These are phyloP conservation scores for Phlyctochytrium arcticum DNA, from an alignment of 192 early-diverging fungal genomes.

Conservation along the genomic window DNA sequence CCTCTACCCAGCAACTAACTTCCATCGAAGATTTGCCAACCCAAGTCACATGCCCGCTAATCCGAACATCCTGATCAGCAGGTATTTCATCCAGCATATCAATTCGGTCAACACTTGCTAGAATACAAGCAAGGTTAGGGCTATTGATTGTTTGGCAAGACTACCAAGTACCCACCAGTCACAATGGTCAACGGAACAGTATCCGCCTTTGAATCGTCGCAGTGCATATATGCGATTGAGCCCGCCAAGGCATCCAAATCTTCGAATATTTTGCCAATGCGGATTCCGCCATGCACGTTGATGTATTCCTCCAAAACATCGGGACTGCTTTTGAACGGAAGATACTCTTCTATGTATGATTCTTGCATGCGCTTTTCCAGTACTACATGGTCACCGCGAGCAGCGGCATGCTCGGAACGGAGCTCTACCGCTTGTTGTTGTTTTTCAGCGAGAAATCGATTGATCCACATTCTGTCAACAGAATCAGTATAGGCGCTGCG, in stretches of 20 bases:
- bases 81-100: conserved; percentile 65
- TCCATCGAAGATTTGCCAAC: conserved; percentile 89
- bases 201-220: conserved; percentile 47
- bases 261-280: conserved; percentile 80
- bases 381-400: neutral
- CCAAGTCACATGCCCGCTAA: conserved; percentile 77
- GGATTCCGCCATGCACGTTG: conserved; percentile 67
- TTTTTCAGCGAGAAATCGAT: conserved; percentile 25
- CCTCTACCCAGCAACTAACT: conserved; percentile 41
- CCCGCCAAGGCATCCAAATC: conserved; percentile 80
- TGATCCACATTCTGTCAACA: conserved; percentile 25
- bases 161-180: conserved; percentile 39
- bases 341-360: conserved; percentile 64
- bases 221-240: conserved; percentile 74
- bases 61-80: conserved; percentile 64
- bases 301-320: conserved; percentile 76
- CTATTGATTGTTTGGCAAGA: no score
- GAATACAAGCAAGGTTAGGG: no score
- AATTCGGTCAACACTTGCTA: conserved; percentile 80
- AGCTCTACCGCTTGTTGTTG: conserved; percentile 12
- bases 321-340: conserved; percentile 75
- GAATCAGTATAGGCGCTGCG: neutral
- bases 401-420: neutral
- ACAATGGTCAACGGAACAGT: conserved; percentile 69
- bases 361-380: conserved; percentile 30